phyloP scores from a whole-genome alignment of 345 rosid species.

The Eucalyptus sp. region DNA sequence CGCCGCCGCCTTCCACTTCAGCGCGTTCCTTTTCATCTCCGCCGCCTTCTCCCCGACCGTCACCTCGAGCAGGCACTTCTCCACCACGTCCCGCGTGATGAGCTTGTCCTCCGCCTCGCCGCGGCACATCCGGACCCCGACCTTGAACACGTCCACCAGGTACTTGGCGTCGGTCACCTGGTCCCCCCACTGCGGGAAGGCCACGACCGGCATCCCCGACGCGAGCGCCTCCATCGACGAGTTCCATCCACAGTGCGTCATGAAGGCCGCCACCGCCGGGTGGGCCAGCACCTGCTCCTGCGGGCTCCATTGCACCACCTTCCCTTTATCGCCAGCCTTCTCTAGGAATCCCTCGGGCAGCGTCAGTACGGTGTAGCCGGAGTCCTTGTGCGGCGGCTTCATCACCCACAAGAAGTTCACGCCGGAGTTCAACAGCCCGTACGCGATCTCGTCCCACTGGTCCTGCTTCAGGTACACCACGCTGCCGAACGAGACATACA shows the following conservation, averaged over 20 bases:
- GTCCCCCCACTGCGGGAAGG: constrained; percentile 85
- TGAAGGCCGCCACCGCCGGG: constrained; percentile 55
- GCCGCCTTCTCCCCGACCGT: constrained; percentile 37
- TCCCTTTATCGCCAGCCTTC: constrained; percentile 44
- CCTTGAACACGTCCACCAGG: constrained; percentile 47
- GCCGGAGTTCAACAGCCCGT: constrained; percentile 42
- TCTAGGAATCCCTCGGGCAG: constrained; percentile 55
- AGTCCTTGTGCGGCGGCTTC: constrained; percentile 32
- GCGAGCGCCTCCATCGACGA: constrained; percentile 70
- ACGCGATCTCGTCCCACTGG: constrained; percentile 63
- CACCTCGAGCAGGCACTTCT: constrained; percentile 46
- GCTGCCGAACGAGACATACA: constrained; percentile 81
- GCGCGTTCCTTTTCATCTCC: constrained; percentile 45
- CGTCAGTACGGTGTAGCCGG: constrained; percentile 11
- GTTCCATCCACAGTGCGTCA: constrained; percentile 94
- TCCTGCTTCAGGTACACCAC: constrained; percentile 51
- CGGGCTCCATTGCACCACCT: constrained; percentile 62
- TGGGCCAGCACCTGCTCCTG: constrained; percentile 71
- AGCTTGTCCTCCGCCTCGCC: constrained; percentile 51
- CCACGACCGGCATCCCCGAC: constrained; percentile 50
- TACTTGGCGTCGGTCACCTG: constrained; percentile 70
- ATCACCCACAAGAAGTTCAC: constrained; percentile 72
- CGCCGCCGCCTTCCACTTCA: constrained; percentile 62
- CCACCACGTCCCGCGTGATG: constrained; percentile 52
- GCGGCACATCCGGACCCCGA: constrained; percentile 54